A percentile compares a stretch with the other conserved stretches of the same genome.
Evolutionary conservation across 805 yeast species (phyloP).

Genomic region (Millerozyma acaciae): DNA sequence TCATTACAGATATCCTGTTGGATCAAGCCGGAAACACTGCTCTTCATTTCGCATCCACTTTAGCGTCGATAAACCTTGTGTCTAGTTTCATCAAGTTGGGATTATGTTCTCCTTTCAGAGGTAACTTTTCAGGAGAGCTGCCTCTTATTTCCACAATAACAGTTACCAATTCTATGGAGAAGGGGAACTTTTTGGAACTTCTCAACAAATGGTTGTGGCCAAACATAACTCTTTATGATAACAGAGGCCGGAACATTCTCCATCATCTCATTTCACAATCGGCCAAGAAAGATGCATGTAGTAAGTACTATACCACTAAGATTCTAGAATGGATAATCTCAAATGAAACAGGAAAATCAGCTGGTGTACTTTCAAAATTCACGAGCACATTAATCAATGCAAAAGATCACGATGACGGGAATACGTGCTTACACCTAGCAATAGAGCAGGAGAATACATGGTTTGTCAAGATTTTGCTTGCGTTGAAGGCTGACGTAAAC

Average conservation of each 20-base stretch:
- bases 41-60: constrained; percentile 40
- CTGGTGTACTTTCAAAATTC: constrained; percentile 16
- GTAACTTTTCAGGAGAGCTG: constrained; percentile 35
- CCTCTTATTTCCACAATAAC: constrained; percentile 66
- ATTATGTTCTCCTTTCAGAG: constrained; percentile 36
- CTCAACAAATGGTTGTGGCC: constrained; percentile 70
- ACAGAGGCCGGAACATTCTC: constrained; percentile 70
- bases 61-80: constrained; percentile 35
- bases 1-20: constrained; percentile 31
- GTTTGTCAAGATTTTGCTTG: constrained; percentile 33
- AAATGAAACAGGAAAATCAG: constrained; percentile 15
- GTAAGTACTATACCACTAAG: constrained; percentile 31
- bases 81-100: constrained; percentile 31
- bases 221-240: constrained; percentile 41
- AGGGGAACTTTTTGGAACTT: constrained; percentile 66
- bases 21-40: constrained; percentile 40
- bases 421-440: constrained; percentile 39
- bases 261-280: constrained; percentile 72
- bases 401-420: constrained; percentile 34
- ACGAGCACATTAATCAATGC: constrained; percentile 25
- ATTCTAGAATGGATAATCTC: constrained; percentile 30
- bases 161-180: constrained; percentile 80
- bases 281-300: constrained; percentile 27
- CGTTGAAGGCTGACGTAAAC: constrained; percentile 47
- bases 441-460: constrained; percentile 36